phyloP scores from a whole-genome alignment of 306 rosid genomes.

The Psophocarpus tetragonolobus region DNA sequence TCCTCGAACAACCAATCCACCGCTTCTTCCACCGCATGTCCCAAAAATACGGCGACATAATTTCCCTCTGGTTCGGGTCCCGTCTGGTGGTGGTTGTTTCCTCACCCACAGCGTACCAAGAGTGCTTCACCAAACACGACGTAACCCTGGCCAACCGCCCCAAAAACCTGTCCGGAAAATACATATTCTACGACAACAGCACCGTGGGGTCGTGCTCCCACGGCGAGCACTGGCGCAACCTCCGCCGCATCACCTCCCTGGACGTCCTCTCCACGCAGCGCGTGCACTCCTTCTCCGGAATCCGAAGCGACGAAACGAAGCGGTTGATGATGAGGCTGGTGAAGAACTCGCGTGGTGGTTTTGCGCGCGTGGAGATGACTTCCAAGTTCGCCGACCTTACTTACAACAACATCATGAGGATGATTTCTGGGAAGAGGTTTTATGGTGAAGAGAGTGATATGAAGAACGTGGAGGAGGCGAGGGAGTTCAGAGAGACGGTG shows the following conservation, averaged over 20 bases:
- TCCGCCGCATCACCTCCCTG: slow-evolving; percentile 13
- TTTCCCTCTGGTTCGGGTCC: neutral
- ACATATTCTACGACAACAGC: slow-evolving; percentile 1
- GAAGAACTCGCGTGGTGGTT: neutral
- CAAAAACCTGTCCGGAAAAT: neutral
- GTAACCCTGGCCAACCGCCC: neutral
- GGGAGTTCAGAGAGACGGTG: neutral
- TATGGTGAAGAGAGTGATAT: neutral
- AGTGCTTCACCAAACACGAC: slow-evolving; percentile 10
- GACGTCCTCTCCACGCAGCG: neutral
- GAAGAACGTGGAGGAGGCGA: neutral
- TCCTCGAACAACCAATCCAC: neutral
- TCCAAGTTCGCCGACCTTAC: neutral
- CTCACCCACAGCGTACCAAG: neutral
- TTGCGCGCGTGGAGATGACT: neutral
- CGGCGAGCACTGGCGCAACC: slow-evolving; percentile 26
- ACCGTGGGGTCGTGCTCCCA: slow-evolving; percentile 1
- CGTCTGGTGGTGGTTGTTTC: neutral
- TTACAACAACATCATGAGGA: neutral
- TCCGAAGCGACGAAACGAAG: neutral
- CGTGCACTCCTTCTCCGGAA: slow-evolving; percentile 15
- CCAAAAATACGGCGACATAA: neutral
- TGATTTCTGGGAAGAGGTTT: neutral
- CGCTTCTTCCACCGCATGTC: neutral
- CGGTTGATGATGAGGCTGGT: neutral